Conservation (phyloP, 495 filamentous ascomycete genomes). For the Podospora anserina region DNA sequence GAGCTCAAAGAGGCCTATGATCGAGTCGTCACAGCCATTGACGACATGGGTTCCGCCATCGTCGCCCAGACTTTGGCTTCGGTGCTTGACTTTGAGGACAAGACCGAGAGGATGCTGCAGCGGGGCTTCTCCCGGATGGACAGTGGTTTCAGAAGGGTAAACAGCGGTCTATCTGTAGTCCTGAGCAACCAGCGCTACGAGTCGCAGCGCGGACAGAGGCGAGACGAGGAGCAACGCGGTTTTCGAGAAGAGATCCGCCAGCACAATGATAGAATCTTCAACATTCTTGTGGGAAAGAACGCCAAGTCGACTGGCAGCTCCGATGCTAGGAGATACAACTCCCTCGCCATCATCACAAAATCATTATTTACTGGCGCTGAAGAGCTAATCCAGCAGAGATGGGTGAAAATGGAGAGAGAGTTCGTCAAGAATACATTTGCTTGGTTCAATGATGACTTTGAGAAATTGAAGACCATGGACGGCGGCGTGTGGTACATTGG, state of each 20-base stretch:
- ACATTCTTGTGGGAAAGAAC: slow-evolving; percentile 3
- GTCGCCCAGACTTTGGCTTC: slow-evolving; percentile 1
- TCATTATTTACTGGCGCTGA: slow-evolving; percentile 7
- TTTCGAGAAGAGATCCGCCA: slow-evolving; percentile 6
- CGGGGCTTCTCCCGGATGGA: slow-evolving; percentile 10
- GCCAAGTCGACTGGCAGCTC: neutral
- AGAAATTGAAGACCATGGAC: slow-evolving; percentile 8
- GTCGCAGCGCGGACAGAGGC: slow-evolving; percentile 5
- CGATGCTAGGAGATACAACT: slow-evolving; percentile 1
- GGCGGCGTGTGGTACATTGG: neutral
- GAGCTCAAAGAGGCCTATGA: slow-evolving; percentile 6
- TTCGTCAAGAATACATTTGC: slow-evolving; percentile 4
- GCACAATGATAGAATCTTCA: slow-evolving; percentile 11
- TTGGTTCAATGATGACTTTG: neutral
- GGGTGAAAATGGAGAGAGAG: slow-evolving; percentile 8
- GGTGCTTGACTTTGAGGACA: slow-evolving; percentile 1
- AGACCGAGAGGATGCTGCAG: slow-evolving; percentile 7
- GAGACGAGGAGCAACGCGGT: slow-evolving; percentile 4
- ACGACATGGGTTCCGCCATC: slow-evolving; percentile 8
- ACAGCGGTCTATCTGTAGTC: slow-evolving; percentile 1
- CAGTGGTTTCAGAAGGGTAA: slow-evolving; percentile 9
- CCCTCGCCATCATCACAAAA: slow-evolving; percentile 8
- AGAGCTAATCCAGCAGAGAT: neutral
- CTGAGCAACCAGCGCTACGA: slow-evolving; percentile 10
- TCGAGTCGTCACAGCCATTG: slow-evolving; percentile 4